These are phyloP conservation scores for Testicularia cyperi DNA, from an alignment of 1,284 basidiomycete species.

Conservation along the genomic window DNA sequence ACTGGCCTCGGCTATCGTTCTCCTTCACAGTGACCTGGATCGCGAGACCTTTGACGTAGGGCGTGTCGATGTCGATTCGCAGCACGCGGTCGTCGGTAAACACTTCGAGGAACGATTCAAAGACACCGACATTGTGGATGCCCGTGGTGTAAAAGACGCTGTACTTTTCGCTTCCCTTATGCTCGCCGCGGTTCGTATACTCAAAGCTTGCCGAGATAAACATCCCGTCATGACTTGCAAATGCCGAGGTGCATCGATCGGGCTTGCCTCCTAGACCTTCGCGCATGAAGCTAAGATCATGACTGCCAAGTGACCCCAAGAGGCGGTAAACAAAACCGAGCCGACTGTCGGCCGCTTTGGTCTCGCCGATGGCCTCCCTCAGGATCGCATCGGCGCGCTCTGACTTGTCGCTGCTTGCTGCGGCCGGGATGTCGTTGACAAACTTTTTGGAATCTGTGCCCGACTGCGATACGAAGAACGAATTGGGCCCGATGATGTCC, in stretches of 20 bases:
- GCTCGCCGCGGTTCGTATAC: constrained; percentile 11
- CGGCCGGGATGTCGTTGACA: constrained; percentile 44
- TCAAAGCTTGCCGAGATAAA: constrained; percentile 41
- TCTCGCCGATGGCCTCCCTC: constrained; percentile 37
- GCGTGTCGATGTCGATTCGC: constrained; percentile 58
- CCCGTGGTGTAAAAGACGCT: constrained; percentile 41
- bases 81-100: constrained; percentile 61
- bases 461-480: constrained; percentile 60
- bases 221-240: constrained; percentile 34
- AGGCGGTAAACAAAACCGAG: constrained; percentile 56
- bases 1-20: constrained; percentile 52
- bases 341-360: constrained; percentile 30
- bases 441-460: constrained; percentile 58
- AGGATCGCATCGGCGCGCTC: constrained; percentile 16
- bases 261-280: constrained; percentile 51
- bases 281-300: constrained; percentile 62
- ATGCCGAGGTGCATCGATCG: constrained; percentile 18
- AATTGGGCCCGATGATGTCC: constrained; percentile 63
- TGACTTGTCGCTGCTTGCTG: constrained; percentile 9
- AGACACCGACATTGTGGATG: constrained; percentile 58
- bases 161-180: constrained; percentile 20
- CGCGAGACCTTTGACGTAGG: constrained; percentile 62
- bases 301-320: constrained; percentile 59
- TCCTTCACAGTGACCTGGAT: constrained; percentile 60
- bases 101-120: constrained; percentile 63